Conservation (phyloP, 2,329 filamentous ascomycete species). For the Verticillium albo-atrum region DNA sequence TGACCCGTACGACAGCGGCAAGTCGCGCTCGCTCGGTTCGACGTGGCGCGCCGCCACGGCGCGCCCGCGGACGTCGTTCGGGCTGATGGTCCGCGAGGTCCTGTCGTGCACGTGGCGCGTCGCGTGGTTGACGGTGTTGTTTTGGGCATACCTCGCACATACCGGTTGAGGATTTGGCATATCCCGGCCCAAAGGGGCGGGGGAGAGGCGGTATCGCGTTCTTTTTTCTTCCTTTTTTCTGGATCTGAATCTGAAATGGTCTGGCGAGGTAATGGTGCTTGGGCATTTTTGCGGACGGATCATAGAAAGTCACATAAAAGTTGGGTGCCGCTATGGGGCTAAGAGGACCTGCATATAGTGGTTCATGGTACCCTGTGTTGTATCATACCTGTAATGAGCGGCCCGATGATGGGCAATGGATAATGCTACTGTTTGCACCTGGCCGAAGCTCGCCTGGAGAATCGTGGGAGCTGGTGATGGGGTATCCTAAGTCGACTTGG, state of each 20-base stretch:
- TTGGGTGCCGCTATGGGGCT: too few relatives aligned
- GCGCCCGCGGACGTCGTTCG: slow-evolving; percentile 25
- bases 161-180: slow-evolving; percentile 43
- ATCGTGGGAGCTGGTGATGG: too few relatives aligned
- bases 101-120: slow-evolving; percentile 58
- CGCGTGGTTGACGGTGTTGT: slow-evolving; percentile 55
- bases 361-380: not conserved
- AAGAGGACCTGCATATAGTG: not conserved
- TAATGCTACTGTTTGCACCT: not conserved
- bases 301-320: too few relatives aligned
- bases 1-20: slow-evolving; percentile 36
- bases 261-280: too few relatives aligned
- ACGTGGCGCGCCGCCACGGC: slow-evolving; percentile 21
- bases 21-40: slow-evolving; percentile 18
- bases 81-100: slow-evolving; percentile 54
- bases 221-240: too few relatives aligned
- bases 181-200: too few relatives aligned
- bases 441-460: too few relatives aligned
- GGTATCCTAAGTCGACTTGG: too few relatives aligned
- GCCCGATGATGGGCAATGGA: not conserved
- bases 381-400: not conserved
- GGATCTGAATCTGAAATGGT: too few relatives aligned
- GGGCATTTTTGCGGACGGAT: not conserved
- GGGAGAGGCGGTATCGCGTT: too few relatives aligned
- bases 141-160: slow-evolving; percentile 65